Evolutionary conservation across 2,329 filamentous ascomycete species (phyloP).

Genomic region (Seiridium unicorne): DNA sequence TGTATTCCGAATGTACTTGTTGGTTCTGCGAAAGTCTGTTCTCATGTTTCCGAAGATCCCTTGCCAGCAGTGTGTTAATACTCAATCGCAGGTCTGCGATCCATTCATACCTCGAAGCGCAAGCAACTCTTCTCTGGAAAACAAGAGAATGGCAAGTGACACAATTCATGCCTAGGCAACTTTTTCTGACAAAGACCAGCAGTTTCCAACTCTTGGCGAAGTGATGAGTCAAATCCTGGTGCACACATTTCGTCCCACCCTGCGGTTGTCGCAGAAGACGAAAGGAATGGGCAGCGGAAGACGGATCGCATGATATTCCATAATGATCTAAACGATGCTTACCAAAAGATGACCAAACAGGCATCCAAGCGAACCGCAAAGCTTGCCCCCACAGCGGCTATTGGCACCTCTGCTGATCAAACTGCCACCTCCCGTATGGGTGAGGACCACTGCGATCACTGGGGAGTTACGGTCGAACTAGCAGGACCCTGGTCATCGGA

Average conservation of each 20-base stretch:
- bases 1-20: conserved; percentile 72
- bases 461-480: conserved; percentile 3
- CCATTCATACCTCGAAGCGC: background rate
- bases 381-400: background rate
- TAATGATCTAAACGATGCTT: conserved; percentile 7
- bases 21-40: conserved; percentile 71
- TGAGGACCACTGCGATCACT: conserved; percentile 4
- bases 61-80: background rate
- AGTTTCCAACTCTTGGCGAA: background rate
- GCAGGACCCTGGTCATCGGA: conserved; percentile 7
- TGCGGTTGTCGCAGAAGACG: conserved; percentile 2
- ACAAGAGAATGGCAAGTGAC: background rate
- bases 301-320: conserved; percentile 6
- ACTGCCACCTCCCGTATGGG: background rate
- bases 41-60: too few relatives aligned
- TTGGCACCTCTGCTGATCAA: background rate
- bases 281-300: background rate
- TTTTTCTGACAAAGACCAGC: background rate
- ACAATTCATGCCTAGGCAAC: background rate
- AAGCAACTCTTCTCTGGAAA: too few relatives aligned
- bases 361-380: background rate
- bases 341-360: conserved; percentile 1
- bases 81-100: conserved; percentile 2
- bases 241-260: conserved; percentile 8
- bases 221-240: background rate